These are phyloP conservation scores for Heracleum sosnowskyi DNA, from an alignment of 129 eudicot genomes.

Conservation along the genomic window DNA sequence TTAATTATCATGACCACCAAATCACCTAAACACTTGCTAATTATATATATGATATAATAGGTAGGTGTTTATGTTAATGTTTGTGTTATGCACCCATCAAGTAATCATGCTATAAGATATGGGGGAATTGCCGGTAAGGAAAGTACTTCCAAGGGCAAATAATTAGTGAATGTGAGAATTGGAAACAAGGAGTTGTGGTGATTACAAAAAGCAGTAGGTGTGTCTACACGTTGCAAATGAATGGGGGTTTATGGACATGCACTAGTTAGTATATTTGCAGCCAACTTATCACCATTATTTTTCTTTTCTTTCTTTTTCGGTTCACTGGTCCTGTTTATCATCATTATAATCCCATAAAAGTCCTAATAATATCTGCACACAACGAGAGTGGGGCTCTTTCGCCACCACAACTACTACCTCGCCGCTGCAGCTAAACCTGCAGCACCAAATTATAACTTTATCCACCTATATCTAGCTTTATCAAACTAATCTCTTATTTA, in stretches of 20 bases:
- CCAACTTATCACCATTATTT: neutral
- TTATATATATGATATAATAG: too few species aligned
- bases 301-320: neutral
- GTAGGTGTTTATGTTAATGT: neutral
- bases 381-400: neutral
- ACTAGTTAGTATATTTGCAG: neutral
- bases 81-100: neutral
- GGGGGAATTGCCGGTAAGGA: neutral
- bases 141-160: neutral
- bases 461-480: too few species aligned
- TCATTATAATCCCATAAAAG: neutral
- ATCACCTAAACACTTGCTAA: too few species aligned
- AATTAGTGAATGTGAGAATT: neutral
- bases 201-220: neutral
- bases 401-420: neutral
- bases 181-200: neutral
- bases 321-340: neutral
- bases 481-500: too few species aligned
- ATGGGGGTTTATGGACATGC: slow-evolving; percentile 7
- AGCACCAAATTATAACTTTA: neutral
- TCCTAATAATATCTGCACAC: neutral
- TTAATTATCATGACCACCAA: too few species aligned
- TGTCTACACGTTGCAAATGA: slow-evolving; percentile 4
- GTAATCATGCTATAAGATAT: neutral
- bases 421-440: neutral